Base-by-base conservation (phyloP, 1,284 basidiomycete species). In the Rugosomyces carneus region DNA sequence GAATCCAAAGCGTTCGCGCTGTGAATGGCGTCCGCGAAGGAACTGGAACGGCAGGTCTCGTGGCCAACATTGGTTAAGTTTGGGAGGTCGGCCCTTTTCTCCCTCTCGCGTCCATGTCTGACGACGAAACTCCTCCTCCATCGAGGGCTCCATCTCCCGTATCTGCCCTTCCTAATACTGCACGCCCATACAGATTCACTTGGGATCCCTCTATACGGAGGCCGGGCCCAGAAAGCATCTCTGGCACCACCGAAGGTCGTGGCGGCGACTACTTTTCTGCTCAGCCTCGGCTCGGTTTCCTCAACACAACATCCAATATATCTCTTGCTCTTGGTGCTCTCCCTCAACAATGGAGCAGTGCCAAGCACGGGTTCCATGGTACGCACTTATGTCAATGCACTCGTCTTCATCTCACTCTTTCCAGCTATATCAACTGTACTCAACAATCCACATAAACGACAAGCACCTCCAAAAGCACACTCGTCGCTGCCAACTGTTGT, bases 391-490 rank as follows among this genome's bases (percentile, higher is more conserved):
- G n/a, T 10, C 1, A 32, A 7, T 5, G 18, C 7, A 34, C 10
- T 24, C 34, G 42, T 37, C 37, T 27, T 38, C 37, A 47, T 53
- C 16, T 49, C 13, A 18, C 40, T 18, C 37, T 45, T 20, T 44
- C 18, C 53, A 71, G 73, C 71, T 16, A 73, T 74, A 46, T 75
- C 73, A 4, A 74, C 73, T 24, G 70, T 74, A 8, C 76, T 94
- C 45, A 92, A 91, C 57, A 91, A 87, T 58, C 92, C 92, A 1
- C 85, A 87, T 59, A 89, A 84, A 66, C 76, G 73, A 40, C 84
- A 87, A 41, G 88, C 87, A 26, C 90, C 92, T 7, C 84, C 93
- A 19, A 89, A 93, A 61, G 80, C 87, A 0, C 89, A 92, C 57
- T 84, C 89, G 7, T 67, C 81, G 0, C 70, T 94, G 7, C 90